Base-by-base conservation (phyloP, 2,329 filamentous ascomycete species). In the Verticillium isaacii region DNA sequence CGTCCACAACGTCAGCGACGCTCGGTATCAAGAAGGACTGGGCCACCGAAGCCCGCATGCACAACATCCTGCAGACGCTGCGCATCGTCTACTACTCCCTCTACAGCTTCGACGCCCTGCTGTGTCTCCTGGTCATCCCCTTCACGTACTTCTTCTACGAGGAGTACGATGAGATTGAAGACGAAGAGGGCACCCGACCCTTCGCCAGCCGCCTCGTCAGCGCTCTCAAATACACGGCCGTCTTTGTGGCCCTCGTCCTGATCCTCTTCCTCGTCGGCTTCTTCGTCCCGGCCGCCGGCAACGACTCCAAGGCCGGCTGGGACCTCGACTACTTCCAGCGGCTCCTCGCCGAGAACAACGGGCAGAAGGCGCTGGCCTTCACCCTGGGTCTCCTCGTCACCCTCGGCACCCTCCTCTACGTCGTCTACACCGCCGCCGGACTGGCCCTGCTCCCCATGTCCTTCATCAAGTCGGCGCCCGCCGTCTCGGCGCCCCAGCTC, bases 71-170 rank as follows among this genome's bases (percentile, higher is more conserved):
- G 17, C 82, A 87, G 65, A 92, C 91, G 0, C 82, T 99, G 66
- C 91, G 91, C 73, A 84, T 96, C 62, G 90, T 97, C 62, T 99
- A 99, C 78, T 98, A 98, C 76, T 83, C 88, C 0, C 83, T 99
- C 0, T 99, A 98, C 79, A 95, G 91, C 68, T 80, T 97, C 67
- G 95, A 99, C 74, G 91, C 93, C 1, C 74, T 97, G 6, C 85
- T 99, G 12, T 99, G 95, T 71, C 81, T 99, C 56, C 74, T 98
- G 19, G 85, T 97, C 55, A 90, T 98, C 23, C 95, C 95, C 0
- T 99, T 99, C 72, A 90, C 93, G 57, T 99, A 99, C 79, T 99
- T 99, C 74, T 97, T 90, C 87, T 95, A 96, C 71, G 95, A 99
- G 74, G 95, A 98, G 75, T 96, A 96, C 67, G 94, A 97, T 70